Base-by-base conservation (phyloP, 2,329 filamentous ascomycete species). In the Knoxdaviesia proteae region DNA sequence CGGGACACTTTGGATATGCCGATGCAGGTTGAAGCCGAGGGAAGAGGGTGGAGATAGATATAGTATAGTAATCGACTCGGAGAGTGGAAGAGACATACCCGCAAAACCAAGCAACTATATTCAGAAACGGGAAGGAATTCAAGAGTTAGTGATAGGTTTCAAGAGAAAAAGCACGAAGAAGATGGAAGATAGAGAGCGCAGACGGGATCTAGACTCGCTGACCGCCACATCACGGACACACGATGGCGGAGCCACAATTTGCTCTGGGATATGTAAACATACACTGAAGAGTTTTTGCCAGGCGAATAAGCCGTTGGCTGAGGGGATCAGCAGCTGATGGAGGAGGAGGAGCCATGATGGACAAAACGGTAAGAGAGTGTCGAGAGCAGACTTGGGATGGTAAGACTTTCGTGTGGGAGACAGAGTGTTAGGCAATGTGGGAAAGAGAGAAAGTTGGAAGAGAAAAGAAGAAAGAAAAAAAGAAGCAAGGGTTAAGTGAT, bases 241-340 rank as follows among this genome's bases (percentile, higher is more conserved):
- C 20, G 20, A 20, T 20, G 20, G 2, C 20, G 20, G 20, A 20
- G 20, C 20, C 20, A 20, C 20, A 20, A 20, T 20, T 20, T 20
- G 20, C 20, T 20, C 34, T 11, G 39, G 33, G 38, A 32, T 34
- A 34, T 38, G 34, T 39, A 58, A 58, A 75, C 65, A 60, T 75
- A 80, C 88, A 98, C 68, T 96, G 90, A 51, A 96, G 69, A 39
- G 87, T 96, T 61, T 93, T 77, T 50, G 80, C 86, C 51, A 96
- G 70, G 52, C 73, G 68, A 53, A 84, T 62, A 47, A 94, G 64
- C 56, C 86, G 74, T 65, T 90, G 77, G 55, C 66, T 63, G 54
- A 90, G 67, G 58, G 84, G 77, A 60, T 80, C 61, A 52, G 64
- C 70, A 45, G 80, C 64, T 46, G 78, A 65, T 49, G 81, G 79